Evolutionary conservation across 768 basidiomycete species (phyloP), one percentile per base, ranked within the genome.

Genomic region (Pleurotus citrinopileatus): DNA sequence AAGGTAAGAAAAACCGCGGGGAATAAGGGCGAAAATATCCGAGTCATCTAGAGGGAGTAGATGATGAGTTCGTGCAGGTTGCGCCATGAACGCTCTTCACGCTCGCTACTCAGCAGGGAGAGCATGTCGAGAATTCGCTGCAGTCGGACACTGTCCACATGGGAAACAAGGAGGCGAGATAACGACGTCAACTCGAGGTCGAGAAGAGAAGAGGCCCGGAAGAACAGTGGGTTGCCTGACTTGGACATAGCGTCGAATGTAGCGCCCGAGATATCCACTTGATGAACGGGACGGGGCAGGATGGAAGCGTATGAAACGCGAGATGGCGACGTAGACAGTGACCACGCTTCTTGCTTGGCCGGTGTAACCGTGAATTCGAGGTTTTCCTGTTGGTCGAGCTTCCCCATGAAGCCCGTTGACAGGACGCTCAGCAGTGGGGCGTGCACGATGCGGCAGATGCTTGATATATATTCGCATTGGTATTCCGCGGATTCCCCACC

Each of bases 391-490:
- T n/a, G 12, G 9, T 51, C 34, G 13, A 36, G 15, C 27, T 20
- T 51, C 4, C 22, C 29, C n/a, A 51, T n/a, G 48, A 51, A 51
- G 23, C 28, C 17, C 7, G 34, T 34, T 2, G 29, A 17, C 19
- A 51, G 25, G 10, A 34, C 22, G 10, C 20, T 34, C 0, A 51
- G 48, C 29, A 12, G 12, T 6, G 48, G 48, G 9, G 48, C 48
- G 15, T 51, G n/a, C 9, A 51, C 17, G 22, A 51, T 34, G 13
- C 34, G 13, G 22, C 48, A 37, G 15, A 51, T 37, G 34, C 48
- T 51, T 17, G 17, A 17, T 10, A 51, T 51, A 15, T 51, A 37
- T 37, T 51, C 32, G 34, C 48, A 51, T 23, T 51, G 48, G 22
- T 51, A 28, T 15, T 51, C 34, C 32, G 48, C 48, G 20, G 32